Percentiles rank a stretch among this genome's conserved stretches.
Evolutionary conservation across 192 early-diverging fungal species (phyloP).

Genomic region (Backusella morwellensis): DNA sequence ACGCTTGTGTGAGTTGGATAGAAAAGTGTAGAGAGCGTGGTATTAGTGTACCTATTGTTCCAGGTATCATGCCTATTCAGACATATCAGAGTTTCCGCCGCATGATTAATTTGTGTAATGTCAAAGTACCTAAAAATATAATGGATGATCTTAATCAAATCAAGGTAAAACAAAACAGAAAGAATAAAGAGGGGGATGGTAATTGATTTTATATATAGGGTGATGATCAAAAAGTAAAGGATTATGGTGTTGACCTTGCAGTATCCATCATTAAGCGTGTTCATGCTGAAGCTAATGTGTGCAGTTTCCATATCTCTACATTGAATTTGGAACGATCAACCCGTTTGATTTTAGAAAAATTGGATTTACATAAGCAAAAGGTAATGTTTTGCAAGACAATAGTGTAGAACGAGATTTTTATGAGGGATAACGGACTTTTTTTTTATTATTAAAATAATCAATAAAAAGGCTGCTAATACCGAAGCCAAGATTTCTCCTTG

Average conservation of each 20-base stretch:
- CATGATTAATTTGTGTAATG: slow-evolving; percentile 76
- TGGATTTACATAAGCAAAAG: slow-evolving; percentile 44
- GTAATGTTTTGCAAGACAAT: not conserved
- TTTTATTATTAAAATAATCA: not conserved
- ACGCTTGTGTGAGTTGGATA: slow-evolving; percentile 70
- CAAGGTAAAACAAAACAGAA: slow-evolving; percentile 48
- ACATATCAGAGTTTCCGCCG: slow-evolving; percentile 75
- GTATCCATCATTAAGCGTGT: slow-evolving; percentile 75
- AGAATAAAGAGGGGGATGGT: not conserved
- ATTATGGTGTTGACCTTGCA: slow-evolving; percentile 70
- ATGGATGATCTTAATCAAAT: slow-evolving; percentile 66
- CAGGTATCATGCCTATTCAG: slow-evolving; percentile 91
- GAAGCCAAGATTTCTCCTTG: slow-evolving; percentile 49
- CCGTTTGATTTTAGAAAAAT: slow-evolving; percentile 69
- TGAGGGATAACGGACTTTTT: not conserved
- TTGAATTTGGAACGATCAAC: slow-evolving; percentile 78
- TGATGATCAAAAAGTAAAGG: slow-evolving; percentile 85
- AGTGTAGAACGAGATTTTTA: not conserved
- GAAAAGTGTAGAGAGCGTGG: slow-evolving; percentile 58
- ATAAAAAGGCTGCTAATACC: slow-evolving; percentile 41
- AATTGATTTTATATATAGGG: slow-evolving; percentile 32
- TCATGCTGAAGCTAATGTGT: slow-evolving; percentile 36
- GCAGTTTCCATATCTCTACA: slow-evolving; percentile 82
- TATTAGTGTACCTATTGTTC: slow-evolving; percentile 64
- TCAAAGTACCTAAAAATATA: slow-evolving; percentile 62